Evolutionary conservation across 108 stramenopile genomes (phyloP), one percentile per base, ranked within the genome.

Genomic region (Asterionellopsis glacialis): DNA sequence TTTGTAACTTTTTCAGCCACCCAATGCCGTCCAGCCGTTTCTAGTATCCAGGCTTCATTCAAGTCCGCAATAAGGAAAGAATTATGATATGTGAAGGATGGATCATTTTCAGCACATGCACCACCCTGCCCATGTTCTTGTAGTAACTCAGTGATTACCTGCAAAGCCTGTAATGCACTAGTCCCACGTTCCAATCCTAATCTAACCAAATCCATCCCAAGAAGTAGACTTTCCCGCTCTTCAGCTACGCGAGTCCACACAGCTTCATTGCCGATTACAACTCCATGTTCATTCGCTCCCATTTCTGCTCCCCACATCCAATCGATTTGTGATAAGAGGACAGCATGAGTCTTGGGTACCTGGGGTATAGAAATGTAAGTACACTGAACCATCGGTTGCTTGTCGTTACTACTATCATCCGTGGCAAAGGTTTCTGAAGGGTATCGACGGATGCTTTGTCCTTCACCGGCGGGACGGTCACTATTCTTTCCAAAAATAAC

Each of bases 241-340:
- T 49, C 61, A 13, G 58, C 25, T 9, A 68, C 62, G 28, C 49
- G 23, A 16, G 77, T 80, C 68, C 67, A 73, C 0, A 84, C 66
- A 12, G 82, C 82, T 55, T 84, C 82, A 41, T 33, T 33, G 7
- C 82, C 82, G 55, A 76, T 70, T 11, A 77, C 73, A 4, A 84
- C 82, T 9, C 82, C 79, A 57, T 61, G 47, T 45, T 79, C 76
- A 61, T 84, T 84, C 28, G 79, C 68, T 26, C 82, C 82, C 51
- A 63, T 71, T 57, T 78, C 77, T 11, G 71, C 71, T 22, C 82
- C 82, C 60, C 63, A 84, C 75, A 84, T 77, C 82, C 82, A 84
- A 59, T 63, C 72, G 19, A 76, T 76, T 33, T 76, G 76, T 18
- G 77, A 76, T 16, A 84, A 42, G 9, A 84, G 52, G 4, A 74